A percentile compares a stretch with the other conserved stretches of the same genome.
Conservation (phyloP, 352 stramenopile species). For the Blastocystis sp. region DNA sequence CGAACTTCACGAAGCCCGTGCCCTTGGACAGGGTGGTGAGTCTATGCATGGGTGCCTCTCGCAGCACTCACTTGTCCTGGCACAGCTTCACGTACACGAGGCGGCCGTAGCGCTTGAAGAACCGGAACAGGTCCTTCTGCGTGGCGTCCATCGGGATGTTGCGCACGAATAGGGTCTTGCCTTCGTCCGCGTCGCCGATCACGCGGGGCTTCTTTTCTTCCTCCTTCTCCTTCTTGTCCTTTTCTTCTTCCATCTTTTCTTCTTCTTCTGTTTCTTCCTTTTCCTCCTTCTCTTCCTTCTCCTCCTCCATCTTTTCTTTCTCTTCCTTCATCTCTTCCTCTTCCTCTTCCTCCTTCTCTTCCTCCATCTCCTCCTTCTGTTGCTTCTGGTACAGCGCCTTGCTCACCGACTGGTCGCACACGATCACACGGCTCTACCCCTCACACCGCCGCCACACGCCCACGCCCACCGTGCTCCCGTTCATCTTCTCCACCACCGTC, state of each 20-base stretch:
- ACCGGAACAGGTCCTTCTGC: slow-evolving; percentile 23
- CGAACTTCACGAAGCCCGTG: slow-evolving; percentile 59
- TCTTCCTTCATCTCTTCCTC: too few species aligned
- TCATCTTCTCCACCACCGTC: background rate
- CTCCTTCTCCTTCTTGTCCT: background rate
- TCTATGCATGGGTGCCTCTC: background rate
- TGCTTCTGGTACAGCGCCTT: slow-evolving; percentile 71
- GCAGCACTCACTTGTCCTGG: slow-evolving; percentile 10
- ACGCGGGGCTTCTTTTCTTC: background rate
- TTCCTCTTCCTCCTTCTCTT: slow-evolving; percentile 62
- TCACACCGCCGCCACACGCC: slow-evolving; percentile 67
- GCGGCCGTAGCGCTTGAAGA: slow-evolving; percentile 34
- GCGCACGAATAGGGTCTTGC: slow-evolving; percentile 52
- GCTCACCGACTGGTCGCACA: slow-evolving; percentile 70
- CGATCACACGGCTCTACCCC: slow-evolving; percentile 65
- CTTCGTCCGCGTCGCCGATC: slow-evolving; percentile 37
- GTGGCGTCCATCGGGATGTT: slow-evolving; percentile 43
- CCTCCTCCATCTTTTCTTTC: background rate
- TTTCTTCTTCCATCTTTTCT: background rate
- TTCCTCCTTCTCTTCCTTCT: background rate
- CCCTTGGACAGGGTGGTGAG: slow-evolving; percentile 9
- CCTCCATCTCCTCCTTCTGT: slow-evolving; percentile 69
- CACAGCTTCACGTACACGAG: slow-evolving; percentile 45
- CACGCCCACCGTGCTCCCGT: slow-evolving; percentile 69
- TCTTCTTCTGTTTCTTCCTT: too few species aligned